A percentile compares a stretch with the other conserved stretches of the same genome.
Evolutionary conservation across 352 stramenopile species (phyloP).

Genomic region (Phytophthora multivora): DNA sequence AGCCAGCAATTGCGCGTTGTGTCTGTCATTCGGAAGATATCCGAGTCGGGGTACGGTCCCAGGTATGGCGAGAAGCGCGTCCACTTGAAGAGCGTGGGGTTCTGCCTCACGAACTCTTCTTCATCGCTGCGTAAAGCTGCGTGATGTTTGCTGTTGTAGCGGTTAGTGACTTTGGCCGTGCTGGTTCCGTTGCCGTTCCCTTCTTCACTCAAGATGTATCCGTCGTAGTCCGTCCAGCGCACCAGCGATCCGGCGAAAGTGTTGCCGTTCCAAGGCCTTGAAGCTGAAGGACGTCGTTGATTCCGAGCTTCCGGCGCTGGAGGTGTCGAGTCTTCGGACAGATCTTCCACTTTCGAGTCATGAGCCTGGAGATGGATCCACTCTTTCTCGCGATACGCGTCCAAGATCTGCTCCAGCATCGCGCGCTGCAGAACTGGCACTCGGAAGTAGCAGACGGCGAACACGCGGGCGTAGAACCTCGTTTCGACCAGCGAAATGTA

Average conservation of each 20-base stretch:
- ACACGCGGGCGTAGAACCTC: conserved; percentile 67
- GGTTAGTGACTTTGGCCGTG: conserved; percentile 30
- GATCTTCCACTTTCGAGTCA: conserved; percentile 31
- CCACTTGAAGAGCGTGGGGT: conserved; percentile 72
- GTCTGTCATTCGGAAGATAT: conserved; percentile 65
- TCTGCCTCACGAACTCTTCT: conserved; percentile 54
- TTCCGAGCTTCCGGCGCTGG: conserved; percentile 5
- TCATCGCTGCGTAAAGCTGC: conserved; percentile 29
- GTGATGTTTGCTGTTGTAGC: conserved; percentile 32
- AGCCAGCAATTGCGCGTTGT: conserved; percentile 48
- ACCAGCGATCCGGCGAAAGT: conserved; percentile 62
- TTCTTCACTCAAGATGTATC: conserved; percentile 44
- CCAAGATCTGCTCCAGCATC: conserved; percentile 61
- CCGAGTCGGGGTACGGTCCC: conserved; percentile 48
- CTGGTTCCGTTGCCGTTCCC: conserved; percentile 31
- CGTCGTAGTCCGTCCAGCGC: conserved; percentile 65
- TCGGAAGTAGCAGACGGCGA: conserved; percentile 77
- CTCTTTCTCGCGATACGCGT: conserved; percentile 51
- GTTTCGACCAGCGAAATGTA: conserved; percentile 65
- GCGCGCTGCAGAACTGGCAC: conserved; percentile 56
- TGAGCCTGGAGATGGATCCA: conserved; percentile 50
- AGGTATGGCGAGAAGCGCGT: conserved; percentile 63
- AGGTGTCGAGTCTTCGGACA: conserved; percentile 11
- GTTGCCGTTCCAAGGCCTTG: conserved; percentile 50
- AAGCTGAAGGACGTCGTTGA: conserved; percentile 43